A percentile compares a stretch with the other conserved stretches of the same genome.
These are phyloP conservation scores for Schwanniomyces occidentalis DNA, from an alignment of 805 yeast species.

Conservation along the genomic window DNA sequence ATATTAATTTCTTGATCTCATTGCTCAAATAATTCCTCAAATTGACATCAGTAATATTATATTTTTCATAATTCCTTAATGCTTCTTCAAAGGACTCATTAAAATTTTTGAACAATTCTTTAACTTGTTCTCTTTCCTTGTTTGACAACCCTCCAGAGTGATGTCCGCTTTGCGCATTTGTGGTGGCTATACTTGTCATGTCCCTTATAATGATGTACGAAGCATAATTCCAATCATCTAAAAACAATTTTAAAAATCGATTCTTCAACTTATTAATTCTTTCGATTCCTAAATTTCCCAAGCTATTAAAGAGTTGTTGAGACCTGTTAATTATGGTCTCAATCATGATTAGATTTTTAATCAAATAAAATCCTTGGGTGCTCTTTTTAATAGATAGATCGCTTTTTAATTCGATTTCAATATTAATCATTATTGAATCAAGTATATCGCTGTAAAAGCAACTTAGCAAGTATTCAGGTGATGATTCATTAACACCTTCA, in stretches of 20 bases:
- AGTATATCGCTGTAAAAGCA: slow-evolving; percentile 75
- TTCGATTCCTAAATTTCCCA: slow-evolving; percentile 61
- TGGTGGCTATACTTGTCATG: slow-evolving; percentile 65
- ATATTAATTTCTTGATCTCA: slow-evolving; percentile 72
- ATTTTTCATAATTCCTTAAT: slow-evolving; percentile 61
- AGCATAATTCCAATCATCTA: slow-evolving; percentile 76
- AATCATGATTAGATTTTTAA: slow-evolving; percentile 70
- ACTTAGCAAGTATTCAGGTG: slow-evolving; percentile 55
- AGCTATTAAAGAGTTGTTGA: slow-evolving; percentile 47
- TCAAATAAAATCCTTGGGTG: slow-evolving; percentile 65
- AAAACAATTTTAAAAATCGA: slow-evolving; percentile 68
- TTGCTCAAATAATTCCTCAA: slow-evolving; percentile 63
- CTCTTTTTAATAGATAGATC: slow-evolving; percentile 36
- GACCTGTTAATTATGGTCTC: slow-evolving; percentile 70
- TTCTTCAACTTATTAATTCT: slow-evolving; percentile 70
- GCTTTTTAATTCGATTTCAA: slow-evolving; percentile 59
- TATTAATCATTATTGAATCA: slow-evolving; percentile 65
- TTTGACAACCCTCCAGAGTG: slow-evolving; percentile 31
- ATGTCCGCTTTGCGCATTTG: slow-evolving; percentile 31
- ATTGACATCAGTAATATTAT: slow-evolving; percentile 63
- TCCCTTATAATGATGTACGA: slow-evolving; percentile 74
- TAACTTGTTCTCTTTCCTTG: slow-evolving; percentile 79
- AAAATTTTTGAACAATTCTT: slow-evolving; percentile 81
- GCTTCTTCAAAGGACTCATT: slow-evolving; percentile 82
- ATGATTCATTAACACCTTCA: slow-evolving; percentile 38